Conservation (phyloP, 257 asterid species). For the Leptodermis oblonga region DNA sequence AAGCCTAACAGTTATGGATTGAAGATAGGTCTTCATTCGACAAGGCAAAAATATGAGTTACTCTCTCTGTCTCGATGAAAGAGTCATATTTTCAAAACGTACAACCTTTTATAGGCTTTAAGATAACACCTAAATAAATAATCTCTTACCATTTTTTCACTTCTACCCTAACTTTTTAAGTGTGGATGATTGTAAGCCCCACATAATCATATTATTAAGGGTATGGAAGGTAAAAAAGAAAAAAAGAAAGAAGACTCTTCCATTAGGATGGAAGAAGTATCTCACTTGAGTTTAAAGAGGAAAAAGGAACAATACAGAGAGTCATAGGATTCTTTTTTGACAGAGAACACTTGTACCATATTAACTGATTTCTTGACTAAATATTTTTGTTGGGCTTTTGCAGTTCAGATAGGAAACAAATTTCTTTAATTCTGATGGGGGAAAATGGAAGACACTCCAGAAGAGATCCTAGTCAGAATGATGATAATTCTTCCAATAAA, state of each 20-base stretch:
- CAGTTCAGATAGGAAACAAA: background rate
- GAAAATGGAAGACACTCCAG: background rate
- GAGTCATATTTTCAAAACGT: too few relatives aligned
- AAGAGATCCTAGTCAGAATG: background rate
- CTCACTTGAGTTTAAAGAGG: background rate
- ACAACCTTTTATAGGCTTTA: too few relatives aligned
- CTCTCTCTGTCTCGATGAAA: too few relatives aligned
- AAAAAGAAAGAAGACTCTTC: too few relatives aligned
- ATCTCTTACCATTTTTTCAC: too few relatives aligned
- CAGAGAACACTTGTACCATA: background rate
- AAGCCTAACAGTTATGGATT: slow-evolving; percentile 85
- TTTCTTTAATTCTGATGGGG: background rate
- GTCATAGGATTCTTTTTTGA: background rate
- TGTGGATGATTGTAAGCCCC: too few relatives aligned
- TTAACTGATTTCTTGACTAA: background rate
- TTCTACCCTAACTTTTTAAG: too few relatives aligned
- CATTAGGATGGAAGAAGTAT: too few relatives aligned
- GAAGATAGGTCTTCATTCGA: slow-evolving; percentile 62
- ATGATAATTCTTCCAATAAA: background rate
- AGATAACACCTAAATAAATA: too few relatives aligned
- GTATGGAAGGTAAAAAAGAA: too few relatives aligned
- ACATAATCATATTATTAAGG: too few relatives aligned
- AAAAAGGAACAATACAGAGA: background rate
- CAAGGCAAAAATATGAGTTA: background rate
- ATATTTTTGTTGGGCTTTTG: background rate